These are phyloP conservation scores for Solanum virginianum DNA, from an alignment of 257 asterid genomes.

Conservation along the genomic window DNA sequence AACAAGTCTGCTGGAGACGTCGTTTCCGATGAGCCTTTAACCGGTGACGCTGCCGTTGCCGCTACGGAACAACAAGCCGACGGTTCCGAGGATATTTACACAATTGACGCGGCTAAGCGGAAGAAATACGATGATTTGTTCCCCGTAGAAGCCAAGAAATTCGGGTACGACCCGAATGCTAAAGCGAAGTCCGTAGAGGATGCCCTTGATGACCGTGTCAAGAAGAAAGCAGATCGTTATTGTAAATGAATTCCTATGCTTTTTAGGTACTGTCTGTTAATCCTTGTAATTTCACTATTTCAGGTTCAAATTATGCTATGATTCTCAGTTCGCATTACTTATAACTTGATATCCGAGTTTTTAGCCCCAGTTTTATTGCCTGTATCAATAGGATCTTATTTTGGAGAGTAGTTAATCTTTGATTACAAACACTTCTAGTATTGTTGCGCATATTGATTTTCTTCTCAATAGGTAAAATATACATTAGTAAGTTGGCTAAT, in stretches of 20 bases:
- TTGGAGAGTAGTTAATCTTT: neutral
- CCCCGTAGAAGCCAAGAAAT: slow-evolving; percentile 76
- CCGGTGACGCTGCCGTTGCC: slow-evolving; percentile 28
- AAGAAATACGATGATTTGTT: slow-evolving; percentile 91
- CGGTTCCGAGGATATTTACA: slow-evolving; percentile 45
- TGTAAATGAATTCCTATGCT: slow-evolving; percentile 39
- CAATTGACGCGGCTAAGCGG: slow-evolving; percentile 92
- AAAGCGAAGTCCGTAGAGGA: slow-evolving; percentile 66
- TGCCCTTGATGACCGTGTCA: slow-evolving; percentile 89
- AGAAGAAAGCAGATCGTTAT: slow-evolving; percentile 95
- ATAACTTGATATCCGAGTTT: neutral
- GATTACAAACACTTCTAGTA: neutral
- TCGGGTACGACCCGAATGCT: slow-evolving; percentile 70
- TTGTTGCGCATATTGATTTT: neutral
- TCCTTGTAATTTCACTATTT: neutral
- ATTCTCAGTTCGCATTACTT: neutral
- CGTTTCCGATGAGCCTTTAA: slow-evolving; percentile 10
- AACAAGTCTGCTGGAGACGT: slow-evolving; percentile 14
- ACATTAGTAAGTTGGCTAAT: neutral
- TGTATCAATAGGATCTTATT: neutral
- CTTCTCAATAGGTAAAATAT: neutral
- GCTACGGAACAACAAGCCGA: slow-evolving; percentile 17
- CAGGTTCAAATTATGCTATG: neutral
- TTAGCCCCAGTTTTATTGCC: neutral
- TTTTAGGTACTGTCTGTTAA: neutral